phyloP scores from a whole-genome alignment of 1,139 yeast species.

The Yamadazyma oceani region DNA sequence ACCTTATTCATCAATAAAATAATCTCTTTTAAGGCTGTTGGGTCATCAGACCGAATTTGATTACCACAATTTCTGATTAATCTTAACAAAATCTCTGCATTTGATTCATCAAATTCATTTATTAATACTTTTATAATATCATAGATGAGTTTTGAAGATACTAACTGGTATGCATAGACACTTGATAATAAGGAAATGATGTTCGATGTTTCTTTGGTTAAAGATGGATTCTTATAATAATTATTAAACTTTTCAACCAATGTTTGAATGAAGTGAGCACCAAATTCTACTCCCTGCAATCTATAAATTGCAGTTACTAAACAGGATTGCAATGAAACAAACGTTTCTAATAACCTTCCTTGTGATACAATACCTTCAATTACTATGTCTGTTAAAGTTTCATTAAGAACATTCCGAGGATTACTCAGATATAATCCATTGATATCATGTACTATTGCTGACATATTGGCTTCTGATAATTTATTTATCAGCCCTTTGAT shows the following conservation, averaged over 20 bases:
- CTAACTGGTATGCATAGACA: constrained; percentile 72
- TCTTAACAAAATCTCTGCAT: constrained; percentile 75
- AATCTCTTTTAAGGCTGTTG: constrained; percentile 79
- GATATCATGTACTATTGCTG: constrained; percentile 67
- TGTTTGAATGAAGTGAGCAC: constrained; percentile 81
- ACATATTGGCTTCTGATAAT: constrained; percentile 80
- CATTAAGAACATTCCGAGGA: constrained; percentile 78
- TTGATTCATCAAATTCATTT: constrained; percentile 59
- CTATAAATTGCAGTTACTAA: constrained; percentile 74
- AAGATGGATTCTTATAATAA: constrained; percentile 25
- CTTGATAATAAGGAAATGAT: constrained; percentile 73
- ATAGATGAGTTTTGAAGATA: constrained; percentile 72
- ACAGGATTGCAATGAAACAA: constrained; percentile 78
- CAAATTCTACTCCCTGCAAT: constrained; percentile 83
- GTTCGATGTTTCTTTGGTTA: constrained; percentile 64
- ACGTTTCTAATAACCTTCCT: constrained; percentile 68
- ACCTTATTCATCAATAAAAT: constrained; percentile 54
- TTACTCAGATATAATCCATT: constrained; percentile 60
- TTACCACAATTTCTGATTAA: constrained; percentile 77
- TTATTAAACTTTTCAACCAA: constrained; percentile 65
- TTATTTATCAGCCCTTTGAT: constrained; percentile 83
- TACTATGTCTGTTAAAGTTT: constrained; percentile 60
- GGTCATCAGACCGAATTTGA: constrained; percentile 88
- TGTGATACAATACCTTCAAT: constrained; percentile 69
- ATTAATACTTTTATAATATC: constrained; percentile 67